These are phyloP conservation scores for Euphorbia schlechtendalii DNA, from an alignment of 441 rosid species.

Conservation along the genomic window DNA sequence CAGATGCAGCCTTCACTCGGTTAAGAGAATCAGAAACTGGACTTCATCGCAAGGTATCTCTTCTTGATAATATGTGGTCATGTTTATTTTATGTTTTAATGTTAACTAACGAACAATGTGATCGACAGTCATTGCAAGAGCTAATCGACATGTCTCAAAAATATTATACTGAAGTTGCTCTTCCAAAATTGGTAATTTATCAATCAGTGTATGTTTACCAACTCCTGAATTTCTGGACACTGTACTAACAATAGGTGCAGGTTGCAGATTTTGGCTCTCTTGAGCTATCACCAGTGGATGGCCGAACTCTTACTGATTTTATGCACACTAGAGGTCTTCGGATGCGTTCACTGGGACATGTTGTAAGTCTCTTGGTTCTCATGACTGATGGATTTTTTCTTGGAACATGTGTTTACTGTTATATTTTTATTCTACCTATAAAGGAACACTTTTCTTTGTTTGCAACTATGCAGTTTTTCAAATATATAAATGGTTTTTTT, in stretches of 20 bases:
- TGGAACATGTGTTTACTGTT: conserved; percentile 18
- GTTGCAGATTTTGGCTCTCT: conserved; percentile 68
- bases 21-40: conserved; percentile 47
- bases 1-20: conserved; percentile 40
- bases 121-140: conserved; percentile 45
- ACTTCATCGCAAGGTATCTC: conserved; percentile 49
- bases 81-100: conserved; percentile 14
- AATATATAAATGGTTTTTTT: neutral
- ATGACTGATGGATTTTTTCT: conserved; percentile 59
- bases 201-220: conserved; percentile 11
- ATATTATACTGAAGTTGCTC: conserved; percentile 53
- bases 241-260: conserved; percentile 34
- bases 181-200: conserved; percentile 57
- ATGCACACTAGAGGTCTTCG: conserved; percentile 70
- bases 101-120: conserved; percentile 30
- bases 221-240: conserved; percentile 15
- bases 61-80: conserved; percentile 18
- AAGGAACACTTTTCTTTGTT: conserved; percentile 1
- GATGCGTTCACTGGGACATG: conserved; percentile 49
- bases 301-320: conserved; percentile 60
- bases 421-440: neutral
- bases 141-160: conserved; percentile 44
- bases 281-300: conserved; percentile 70
- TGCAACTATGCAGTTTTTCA: neutral
- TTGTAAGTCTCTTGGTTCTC: conserved; percentile 35